phyloP scores from a whole-genome alignment of 1,284 basidiomycete genomes.

The Heterobasidion parviporum region DNA sequence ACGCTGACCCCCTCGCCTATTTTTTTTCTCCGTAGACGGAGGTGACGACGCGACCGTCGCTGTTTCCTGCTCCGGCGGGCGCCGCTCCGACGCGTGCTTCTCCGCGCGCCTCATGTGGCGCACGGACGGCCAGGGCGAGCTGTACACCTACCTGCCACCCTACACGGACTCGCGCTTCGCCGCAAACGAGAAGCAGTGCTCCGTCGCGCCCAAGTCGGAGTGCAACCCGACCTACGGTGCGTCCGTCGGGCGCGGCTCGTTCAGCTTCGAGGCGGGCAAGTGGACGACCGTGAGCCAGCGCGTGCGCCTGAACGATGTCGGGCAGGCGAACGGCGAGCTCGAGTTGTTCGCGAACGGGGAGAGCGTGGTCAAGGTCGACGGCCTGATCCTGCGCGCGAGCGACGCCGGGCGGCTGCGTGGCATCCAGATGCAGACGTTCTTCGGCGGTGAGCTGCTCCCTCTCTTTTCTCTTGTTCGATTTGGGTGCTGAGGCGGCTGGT shows the following conservation, averaged over 20 bases:
- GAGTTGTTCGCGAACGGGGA: slow-evolving; percentile 53
- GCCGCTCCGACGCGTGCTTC: slow-evolving; percentile 38
- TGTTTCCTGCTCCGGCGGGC: slow-evolving; percentile 44
- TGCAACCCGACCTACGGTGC: slow-evolving; percentile 61
- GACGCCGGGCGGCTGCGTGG: slow-evolving; percentile 42
- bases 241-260: slow-evolving; percentile 70
- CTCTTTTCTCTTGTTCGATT: background rate
- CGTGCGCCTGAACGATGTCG: slow-evolving; percentile 56
- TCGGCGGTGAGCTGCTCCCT: slow-evolving; percentile 34
- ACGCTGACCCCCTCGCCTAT: background rate
- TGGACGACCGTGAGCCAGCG: slow-evolving; percentile 60
- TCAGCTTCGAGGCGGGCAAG: slow-evolving; percentile 47
- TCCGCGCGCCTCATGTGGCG: slow-evolving; percentile 55
- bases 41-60: slow-evolving; percentile 36
- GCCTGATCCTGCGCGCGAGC: slow-evolving; percentile 40
- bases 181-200: slow-evolving; percentile 46
- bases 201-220: slow-evolving; percentile 38
- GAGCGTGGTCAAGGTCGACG: slow-evolving; percentile 43
- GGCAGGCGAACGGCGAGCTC: slow-evolving; percentile 45
- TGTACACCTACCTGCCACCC: slow-evolving; percentile 52
- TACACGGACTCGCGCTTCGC: slow-evolving; percentile 34
- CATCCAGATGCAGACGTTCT: slow-evolving; percentile 64
- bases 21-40: slow-evolving; percentile 28
- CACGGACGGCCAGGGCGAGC: slow-evolving; percentile 40
- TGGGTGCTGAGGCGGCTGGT: background rate